phyloP scores from a whole-genome alignment of 106 monocot species.

The Apostasia shenzhenica region DNA sequence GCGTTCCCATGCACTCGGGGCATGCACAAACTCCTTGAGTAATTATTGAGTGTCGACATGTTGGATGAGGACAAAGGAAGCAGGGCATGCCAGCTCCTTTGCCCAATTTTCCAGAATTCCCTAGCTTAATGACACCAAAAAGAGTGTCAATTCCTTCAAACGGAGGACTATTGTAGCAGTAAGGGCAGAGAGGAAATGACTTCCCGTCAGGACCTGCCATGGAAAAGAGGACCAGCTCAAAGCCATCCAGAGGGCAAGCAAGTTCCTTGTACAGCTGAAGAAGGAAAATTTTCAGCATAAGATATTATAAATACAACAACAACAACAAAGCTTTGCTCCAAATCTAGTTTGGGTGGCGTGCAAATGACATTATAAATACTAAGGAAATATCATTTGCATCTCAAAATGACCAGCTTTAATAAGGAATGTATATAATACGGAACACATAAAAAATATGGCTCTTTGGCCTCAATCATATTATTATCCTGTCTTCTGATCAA shows the following conservation, averaged over 20 bases:
- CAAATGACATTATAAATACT: too few relatives aligned
- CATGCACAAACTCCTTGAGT: conserved; percentile 93
- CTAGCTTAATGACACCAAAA: conserved; percentile 42
- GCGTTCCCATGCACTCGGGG: conserved; percentile 83
- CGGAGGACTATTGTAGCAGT: conserved; percentile 94
- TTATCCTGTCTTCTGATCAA: too few relatives aligned
- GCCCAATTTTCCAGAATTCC: conserved; percentile 32
- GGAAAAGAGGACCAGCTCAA: conserved; percentile 84
- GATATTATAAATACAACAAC: background rate
- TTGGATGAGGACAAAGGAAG: conserved; percentile 93
- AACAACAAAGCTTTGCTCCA: too few relatives aligned
- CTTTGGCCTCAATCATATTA: too few relatives aligned
- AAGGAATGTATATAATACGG: too few relatives aligned
- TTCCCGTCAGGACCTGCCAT: conserved; percentile 71
- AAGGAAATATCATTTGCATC: too few relatives aligned
- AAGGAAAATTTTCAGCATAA: conserved; percentile 3
- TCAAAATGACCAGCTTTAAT: too few relatives aligned
- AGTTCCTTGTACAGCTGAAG: conserved; percentile 92
- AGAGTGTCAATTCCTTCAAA: conserved; percentile 85
- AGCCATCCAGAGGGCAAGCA: conserved; percentile 77
- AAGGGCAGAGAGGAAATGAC: conserved; percentile 80
- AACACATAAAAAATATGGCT: too few relatives aligned
- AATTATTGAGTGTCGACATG: conserved; percentile 85
- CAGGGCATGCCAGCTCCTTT: conserved; percentile 91
- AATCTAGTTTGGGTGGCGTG: too few relatives aligned